phyloP scores from a whole-genome alignment of 169 alveolate species.

The Theileria parva region DNA sequence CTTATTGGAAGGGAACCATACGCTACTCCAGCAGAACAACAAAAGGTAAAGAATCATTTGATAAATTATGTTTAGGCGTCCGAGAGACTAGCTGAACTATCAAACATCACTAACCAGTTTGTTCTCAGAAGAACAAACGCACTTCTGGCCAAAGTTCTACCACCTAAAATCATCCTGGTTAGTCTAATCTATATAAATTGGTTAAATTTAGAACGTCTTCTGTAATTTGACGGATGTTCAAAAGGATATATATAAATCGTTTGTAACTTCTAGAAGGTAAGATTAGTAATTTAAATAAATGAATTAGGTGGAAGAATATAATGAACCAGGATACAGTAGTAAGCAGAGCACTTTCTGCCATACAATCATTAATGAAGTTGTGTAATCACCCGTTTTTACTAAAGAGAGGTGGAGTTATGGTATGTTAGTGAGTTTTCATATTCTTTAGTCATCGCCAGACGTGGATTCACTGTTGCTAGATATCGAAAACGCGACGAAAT shows the following conservation, averaged over 20 bases:
- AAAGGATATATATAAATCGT: conserved; percentile 74
- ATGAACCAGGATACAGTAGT: conserved; percentile 53
- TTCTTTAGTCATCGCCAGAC: conserved; percentile 26
- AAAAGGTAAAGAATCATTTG: conserved; percentile 67
- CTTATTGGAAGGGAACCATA: conserved; percentile 87
- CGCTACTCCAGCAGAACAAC: conserved; percentile 82
- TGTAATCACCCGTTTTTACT: conserved; percentile 84
- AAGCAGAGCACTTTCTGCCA: conserved; percentile 75
- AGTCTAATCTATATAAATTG: conserved; percentile 11
- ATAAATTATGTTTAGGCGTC: conserved; percentile 26
- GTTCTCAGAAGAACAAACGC: conserved; percentile 87
- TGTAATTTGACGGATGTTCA: conserved; percentile 85
- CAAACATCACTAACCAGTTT: conserved; percentile 86
- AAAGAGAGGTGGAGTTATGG: conserved; percentile 24
- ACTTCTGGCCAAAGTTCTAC: conserved; percentile 85
- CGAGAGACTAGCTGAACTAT: conserved; percentile 83
- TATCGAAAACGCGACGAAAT: conserved; percentile 8
- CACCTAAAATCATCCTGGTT: conserved; percentile 82
- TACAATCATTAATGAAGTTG: conserved; percentile 82
- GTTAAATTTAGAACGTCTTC: conserved; percentile 73
- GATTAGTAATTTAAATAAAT: conserved; percentile 16
- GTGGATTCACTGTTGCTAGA: conserved; percentile 22
- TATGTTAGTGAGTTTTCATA: neutral
- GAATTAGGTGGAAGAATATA: conserved; percentile 37
- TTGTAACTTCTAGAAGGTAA: conserved; percentile 53